Evolutionary conservation across 2,329 filamentous ascomycete genomes (phyloP), one percentile per base, ranked within the genome.

Genomic region (Fusarium illudens): DNA sequence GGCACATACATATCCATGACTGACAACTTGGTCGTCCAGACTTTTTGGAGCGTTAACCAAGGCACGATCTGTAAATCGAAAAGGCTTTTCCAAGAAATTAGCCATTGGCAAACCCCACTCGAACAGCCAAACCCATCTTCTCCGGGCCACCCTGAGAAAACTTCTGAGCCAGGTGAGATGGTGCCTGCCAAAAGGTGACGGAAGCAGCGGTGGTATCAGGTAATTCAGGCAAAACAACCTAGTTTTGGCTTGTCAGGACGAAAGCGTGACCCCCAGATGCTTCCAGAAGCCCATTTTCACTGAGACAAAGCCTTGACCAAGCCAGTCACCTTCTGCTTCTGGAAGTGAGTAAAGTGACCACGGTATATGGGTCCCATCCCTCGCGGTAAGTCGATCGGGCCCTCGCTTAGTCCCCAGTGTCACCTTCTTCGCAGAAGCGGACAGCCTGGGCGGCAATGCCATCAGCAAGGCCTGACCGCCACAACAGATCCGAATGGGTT

Each of bases 291-390:
- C 58, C 58, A 20, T 56, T 51, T 29, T 48, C 44, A 53, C 42
- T 37, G 39, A 44, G 58, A 50, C 54, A 46, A 60, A 32, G 42
- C 42, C 50, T 22, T 29, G 25, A 39, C 32, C 54, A 32, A 54
- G 62, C 30, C 39, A 36, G 57, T 44, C 66, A 69, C 66, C 66
- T 69, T 69, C 66, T 68, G 62, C 66, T 68, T 68, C 65, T 60
- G 66, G 65, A 69, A 69, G 56, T 46, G 42, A 54, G 48, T 37
- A 64, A 49, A 57, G 22, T 46, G 59, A 52, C 39, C 33, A 55
- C 48, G 36, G 33, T 49, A 57, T 33, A 52, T 51, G 30, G 36
- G 27, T 20, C 37, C 30, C 17, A 42, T 27, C 52, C 50, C 50
- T 60, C 53, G 52, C 29, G 22, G 32, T 34, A 20, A 52, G 42